A percentile compares a stretch with the other conserved stretches of the same genome.
phyloP scores from a whole-genome alignment of 768 basidiomycete species.

The Rhizopogon roseolus region DNA sequence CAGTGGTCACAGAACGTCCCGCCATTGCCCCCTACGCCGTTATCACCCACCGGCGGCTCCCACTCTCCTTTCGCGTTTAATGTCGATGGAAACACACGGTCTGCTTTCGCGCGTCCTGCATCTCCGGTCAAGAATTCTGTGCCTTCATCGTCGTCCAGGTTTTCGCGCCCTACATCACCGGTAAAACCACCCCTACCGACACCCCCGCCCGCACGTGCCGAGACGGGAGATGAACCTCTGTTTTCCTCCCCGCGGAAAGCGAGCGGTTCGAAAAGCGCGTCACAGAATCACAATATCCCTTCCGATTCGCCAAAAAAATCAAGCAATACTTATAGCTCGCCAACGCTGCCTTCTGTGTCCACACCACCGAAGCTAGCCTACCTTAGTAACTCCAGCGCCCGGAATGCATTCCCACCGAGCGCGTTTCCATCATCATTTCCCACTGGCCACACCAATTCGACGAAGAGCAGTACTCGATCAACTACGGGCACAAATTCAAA shows the following conservation, averaged over 20 bases:
- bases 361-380: constrained; percentile 2
- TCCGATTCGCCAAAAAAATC: not conserved
- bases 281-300: not conserved
- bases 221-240: not conserved
- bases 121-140: not conserved
- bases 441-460: not conserved
- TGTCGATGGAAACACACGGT: not conserved
- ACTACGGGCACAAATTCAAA: not conserved
- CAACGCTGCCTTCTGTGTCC: constrained; percentile 17
- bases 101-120: not conserved
- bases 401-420: not conserved
- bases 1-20: constrained; percentile 19
- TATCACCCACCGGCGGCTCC: not conserved
- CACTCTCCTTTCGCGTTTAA: constrained; percentile 5
- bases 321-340: constrained; percentile 2
- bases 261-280: not conserved
- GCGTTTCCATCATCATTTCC: not conserved
- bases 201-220: not conserved
- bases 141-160: not conserved
- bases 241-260: not conserved
- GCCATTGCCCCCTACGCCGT: constrained; percentile 25
- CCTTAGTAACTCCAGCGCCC: not conserved
- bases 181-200: not conserved
- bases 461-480: no score
- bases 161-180: constrained; percentile 3